A percentile compares a stretch with the other conserved stretches of the same genome.
Conservation (phyloP, 225 moss, liverwort and hornwort genomes). For the Sphagnum contortum region DNA sequence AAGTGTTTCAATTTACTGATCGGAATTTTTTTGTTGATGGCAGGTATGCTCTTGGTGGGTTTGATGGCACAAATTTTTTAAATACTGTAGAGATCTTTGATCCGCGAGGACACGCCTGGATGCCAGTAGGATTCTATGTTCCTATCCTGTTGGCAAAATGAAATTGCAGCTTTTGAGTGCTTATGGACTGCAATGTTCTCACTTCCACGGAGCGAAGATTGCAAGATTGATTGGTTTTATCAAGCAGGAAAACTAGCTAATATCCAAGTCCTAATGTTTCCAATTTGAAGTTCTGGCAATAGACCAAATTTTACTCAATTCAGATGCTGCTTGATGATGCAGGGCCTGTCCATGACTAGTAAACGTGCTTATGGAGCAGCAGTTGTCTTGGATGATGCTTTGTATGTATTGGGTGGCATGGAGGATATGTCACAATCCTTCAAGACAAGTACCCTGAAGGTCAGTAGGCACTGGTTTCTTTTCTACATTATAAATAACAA, state of each 20-base stretch:
- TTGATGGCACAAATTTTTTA: slow-evolving; percentile 65
- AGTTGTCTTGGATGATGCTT: slow-evolving; percentile 53
- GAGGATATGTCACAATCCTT: slow-evolving; percentile 33
- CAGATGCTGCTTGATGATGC: background rate
- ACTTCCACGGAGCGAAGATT: background rate
- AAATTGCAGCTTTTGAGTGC: background rate
- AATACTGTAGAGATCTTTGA: slow-evolving; percentile 78
- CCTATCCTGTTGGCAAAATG: background rate
- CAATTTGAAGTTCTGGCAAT: background rate
- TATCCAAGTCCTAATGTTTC: background rate
- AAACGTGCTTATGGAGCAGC: slow-evolving; percentile 80
- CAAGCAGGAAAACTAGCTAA: background rate
- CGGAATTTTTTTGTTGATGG: background rate
- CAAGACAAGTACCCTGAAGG: slow-evolving; percentile 39
- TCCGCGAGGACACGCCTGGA: slow-evolving; percentile 73
- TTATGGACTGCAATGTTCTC: background rate
- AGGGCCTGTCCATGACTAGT: slow-evolving; percentile 71
- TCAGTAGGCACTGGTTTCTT: background rate
- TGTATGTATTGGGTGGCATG: slow-evolving; percentile 78
- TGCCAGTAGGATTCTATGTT: slow-evolving; percentile 35
- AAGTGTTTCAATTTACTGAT: too few species aligned
- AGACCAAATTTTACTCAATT: background rate
- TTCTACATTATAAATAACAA: background rate
- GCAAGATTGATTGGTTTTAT: background rate
- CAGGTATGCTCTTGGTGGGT: slow-evolving; percentile 92